Evolutionary conservation across 2,329 filamentous ascomycete species (phyloP), one percentile per base, ranked within the genome.

Genomic region (Colletotrichum sojae): DNA sequence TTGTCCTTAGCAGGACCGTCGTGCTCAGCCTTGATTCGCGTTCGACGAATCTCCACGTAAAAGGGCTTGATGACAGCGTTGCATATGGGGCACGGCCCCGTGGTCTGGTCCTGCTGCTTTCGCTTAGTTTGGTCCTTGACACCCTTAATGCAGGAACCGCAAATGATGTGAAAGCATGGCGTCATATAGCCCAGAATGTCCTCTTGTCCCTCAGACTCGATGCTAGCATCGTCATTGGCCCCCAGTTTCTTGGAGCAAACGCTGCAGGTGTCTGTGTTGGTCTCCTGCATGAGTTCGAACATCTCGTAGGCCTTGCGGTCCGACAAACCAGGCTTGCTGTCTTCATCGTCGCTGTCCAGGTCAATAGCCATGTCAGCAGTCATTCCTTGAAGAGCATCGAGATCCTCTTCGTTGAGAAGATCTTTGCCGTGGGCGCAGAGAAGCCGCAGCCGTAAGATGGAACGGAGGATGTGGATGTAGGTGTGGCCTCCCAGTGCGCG

Each of bases 381-480:
- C 79, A 94, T 87, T 25, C 95, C 95, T 76, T 94, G 92, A 58
- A 95, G 89, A 4, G 92, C 85, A 73, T 92, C 90, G 53, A 97
- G 83, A 75, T 98, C 95, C 20, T 95, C 92, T 43, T 95, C 90
- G 65, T 91, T 93, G 3, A 99, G 86, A 8, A 99, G 87, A 69
- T 98, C 95, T 72, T 92, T 92, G n/a, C 96, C 96, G 77, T 98
- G 95, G 1, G 95, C 96, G 76, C 95, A 98, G 59, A 98, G 92
- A 48, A 97, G 86, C 10, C 96, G 93, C 18, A 99, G 88, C 36
- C 95, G 92, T 73, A 97, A 87, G 76, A 99, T 97, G 5, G 94
- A 93, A 72, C 96, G 95, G 70, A 99, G 82, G 54, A 99, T 96
- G 74, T 97, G 94, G 54, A 96, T 95, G 76, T 97, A 98, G n/a